Percentiles rank a stretch among this genome's conserved stretches.
phyloP scores from a whole-genome alignment of 2,329 filamentous ascomycete genomes.

The Sporothrix brunneoviolacea region DNA sequence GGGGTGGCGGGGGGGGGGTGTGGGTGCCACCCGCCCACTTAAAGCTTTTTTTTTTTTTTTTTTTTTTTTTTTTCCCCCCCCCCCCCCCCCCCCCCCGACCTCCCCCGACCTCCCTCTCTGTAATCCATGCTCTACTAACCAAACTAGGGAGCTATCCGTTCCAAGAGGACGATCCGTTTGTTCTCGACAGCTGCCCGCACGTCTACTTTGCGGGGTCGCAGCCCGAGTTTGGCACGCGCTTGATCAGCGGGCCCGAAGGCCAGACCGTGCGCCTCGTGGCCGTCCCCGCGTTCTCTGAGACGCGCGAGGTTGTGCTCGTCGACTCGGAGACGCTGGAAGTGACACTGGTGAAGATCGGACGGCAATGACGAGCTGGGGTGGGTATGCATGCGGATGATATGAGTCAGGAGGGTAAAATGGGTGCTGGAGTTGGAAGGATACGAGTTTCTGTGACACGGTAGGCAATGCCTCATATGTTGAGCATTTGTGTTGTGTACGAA shows the following conservation, averaged over 20 bases:
- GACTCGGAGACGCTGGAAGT: constrained; percentile 81
- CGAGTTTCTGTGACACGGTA: too few relatives aligned
- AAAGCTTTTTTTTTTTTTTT: too few relatives aligned
- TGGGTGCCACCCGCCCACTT: background rate
- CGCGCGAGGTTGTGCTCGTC: constrained; percentile 72
- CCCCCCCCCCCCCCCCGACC: too few relatives aligned
- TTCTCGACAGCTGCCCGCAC: constrained; percentile 79
- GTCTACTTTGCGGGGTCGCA: constrained; percentile 88
- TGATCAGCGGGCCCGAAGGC: constrained; percentile 59
- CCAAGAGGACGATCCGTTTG: constrained; percentile 86
- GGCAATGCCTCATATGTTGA: too few relatives aligned
- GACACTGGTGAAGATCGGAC: constrained; percentile 55
- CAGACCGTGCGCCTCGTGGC: constrained; percentile 73
- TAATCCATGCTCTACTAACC: too few relatives aligned
- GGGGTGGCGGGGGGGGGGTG: too few relatives aligned
- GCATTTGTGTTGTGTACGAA: too few relatives aligned
- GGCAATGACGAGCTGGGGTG: background rate
- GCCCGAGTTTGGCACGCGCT: constrained; percentile 64
- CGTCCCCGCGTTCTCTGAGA: constrained; percentile 73
- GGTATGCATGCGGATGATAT: background rate
- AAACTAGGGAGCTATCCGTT: constrained; percentile 97
- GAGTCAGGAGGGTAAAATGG: background rate
- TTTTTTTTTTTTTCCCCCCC: too few relatives aligned
- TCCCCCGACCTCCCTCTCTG: too few relatives aligned
- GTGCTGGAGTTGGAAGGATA: too few relatives aligned